Conservation (phyloP, 495 filamentous ascomycete genomes). For the Podospora bellae-mahoneyi region DNA sequence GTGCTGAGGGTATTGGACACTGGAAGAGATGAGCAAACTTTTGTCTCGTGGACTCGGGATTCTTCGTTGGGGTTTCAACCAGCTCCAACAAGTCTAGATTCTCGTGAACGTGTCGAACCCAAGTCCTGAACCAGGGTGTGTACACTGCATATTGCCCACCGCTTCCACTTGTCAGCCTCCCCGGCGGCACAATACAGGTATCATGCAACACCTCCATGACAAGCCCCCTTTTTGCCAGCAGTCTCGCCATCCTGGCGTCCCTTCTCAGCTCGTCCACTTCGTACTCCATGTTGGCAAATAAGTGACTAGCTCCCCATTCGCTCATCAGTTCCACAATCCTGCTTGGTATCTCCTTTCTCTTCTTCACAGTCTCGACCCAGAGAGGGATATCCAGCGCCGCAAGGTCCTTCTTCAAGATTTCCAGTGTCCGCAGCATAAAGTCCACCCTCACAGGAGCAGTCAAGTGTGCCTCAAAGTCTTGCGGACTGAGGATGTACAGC, state of each 20-base stretch:
- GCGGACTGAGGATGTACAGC: slow-evolving; percentile 77
- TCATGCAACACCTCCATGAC: slow-evolving; percentile 68
- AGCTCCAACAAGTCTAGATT: slow-evolving; percentile 62
- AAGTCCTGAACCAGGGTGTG: slow-evolving; percentile 74
- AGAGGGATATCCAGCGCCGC: slow-evolving; percentile 73
- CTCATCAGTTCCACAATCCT: slow-evolving; percentile 67
- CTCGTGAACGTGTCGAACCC: slow-evolving; percentile 66
- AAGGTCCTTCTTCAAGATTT: slow-evolving; percentile 62
- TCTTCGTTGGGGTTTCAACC: slow-evolving; percentile 57
- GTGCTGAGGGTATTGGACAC: slow-evolving; percentile 57
- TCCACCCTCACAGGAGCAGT: slow-evolving; percentile 72
- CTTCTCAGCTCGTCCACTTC: slow-evolving; percentile 74
- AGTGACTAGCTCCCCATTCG: slow-evolving; percentile 70
- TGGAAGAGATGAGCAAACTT: slow-evolving; percentile 60
- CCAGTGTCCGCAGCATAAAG: slow-evolving; percentile 69
- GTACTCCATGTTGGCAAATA: slow-evolving; percentile 72
- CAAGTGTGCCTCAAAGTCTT: slow-evolving; percentile 82
- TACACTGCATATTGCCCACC: slow-evolving; percentile 85
- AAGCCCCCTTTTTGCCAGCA: slow-evolving; percentile 58
- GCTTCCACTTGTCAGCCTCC: slow-evolving; percentile 55
- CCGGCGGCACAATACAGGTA: slow-evolving; percentile 77
- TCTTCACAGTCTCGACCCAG: slow-evolving; percentile 66
- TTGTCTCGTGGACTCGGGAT: slow-evolving; percentile 54
- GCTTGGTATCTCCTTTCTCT: slow-evolving; percentile 58
- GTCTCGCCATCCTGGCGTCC: slow-evolving; percentile 62